Evolutionary conservation across 257 asterid genomes (phyloP).

Genomic region (Forsythia viridissima): DNA sequence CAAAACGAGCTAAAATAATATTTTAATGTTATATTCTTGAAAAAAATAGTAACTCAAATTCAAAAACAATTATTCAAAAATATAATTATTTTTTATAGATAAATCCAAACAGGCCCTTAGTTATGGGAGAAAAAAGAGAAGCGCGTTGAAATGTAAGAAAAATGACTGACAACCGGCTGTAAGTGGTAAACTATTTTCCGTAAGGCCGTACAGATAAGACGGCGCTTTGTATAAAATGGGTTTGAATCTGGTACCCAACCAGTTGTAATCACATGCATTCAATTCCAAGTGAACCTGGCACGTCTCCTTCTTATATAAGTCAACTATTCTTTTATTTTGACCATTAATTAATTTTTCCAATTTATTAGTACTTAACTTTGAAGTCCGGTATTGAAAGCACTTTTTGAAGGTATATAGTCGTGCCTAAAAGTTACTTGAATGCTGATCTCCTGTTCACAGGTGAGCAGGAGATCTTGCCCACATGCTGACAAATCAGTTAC

Average conservation of each 20-base stretch:
- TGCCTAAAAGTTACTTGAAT: too few relatives aligned
- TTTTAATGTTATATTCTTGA: too few relatives aligned
- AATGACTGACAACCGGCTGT: constrained; percentile 31
- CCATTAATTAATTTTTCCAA: not conserved
- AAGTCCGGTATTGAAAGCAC: too few relatives aligned
- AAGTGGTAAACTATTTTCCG: constrained; percentile 30
- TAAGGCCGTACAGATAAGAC: constrained; percentile 56
- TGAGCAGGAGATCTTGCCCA: too few relatives aligned
- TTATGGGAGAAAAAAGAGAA: not conserved
- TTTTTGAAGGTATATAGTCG: too few relatives aligned
- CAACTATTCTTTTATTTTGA: constrained; percentile 3
- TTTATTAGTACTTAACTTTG: too few relatives aligned
- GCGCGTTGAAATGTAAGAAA: constrained; percentile 13
- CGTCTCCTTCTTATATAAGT: constrained; percentile 2
- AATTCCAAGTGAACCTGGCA: not conserved
- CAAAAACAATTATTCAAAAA: too few relatives aligned
- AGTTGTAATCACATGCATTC: constrained; percentile 26
- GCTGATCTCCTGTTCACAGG: too few relatives aligned
- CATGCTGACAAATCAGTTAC: too few relatives aligned
- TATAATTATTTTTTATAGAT: too few relatives aligned
- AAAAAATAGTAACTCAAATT: too few relatives aligned
- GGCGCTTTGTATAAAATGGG: constrained; percentile 17
- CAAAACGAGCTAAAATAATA: too few relatives aligned
- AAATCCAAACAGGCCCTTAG: constrained; percentile 13
- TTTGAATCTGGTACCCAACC: constrained; percentile 30